These are phyloP conservation scores for Coniochaeta sp. DNA, from an alignment of 2,329 filamentous ascomycete species.

Conservation along the genomic window DNA sequence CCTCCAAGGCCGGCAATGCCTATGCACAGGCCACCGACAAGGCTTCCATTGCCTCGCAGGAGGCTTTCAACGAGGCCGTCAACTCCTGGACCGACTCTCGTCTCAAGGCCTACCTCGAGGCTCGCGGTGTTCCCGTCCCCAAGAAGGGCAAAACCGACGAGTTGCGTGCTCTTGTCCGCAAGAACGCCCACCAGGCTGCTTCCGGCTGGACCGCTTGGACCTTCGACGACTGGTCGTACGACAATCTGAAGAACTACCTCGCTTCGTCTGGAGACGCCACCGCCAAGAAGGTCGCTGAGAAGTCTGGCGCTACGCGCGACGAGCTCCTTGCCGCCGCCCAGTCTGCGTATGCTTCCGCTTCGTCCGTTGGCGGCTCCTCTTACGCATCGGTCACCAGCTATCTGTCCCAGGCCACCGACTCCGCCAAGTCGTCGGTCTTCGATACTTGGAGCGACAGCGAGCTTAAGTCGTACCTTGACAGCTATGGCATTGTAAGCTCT, in stretches of 20 bases:
- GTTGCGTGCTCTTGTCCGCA: slow-evolving; percentile 66
- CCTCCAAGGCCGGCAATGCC: slow-evolving; percentile 67
- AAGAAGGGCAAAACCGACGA: slow-evolving; percentile 65
- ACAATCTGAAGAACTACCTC: slow-evolving; percentile 60
- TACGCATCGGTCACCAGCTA: slow-evolving; percentile 68
- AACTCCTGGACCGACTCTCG: slow-evolving; percentile 66
- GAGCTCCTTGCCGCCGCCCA: slow-evolving; percentile 62
- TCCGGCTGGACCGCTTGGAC: slow-evolving; percentile 67
- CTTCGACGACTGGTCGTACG: slow-evolving; percentile 68
- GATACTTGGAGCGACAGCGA: slow-evolving; percentile 68
- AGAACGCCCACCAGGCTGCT: slow-evolving; percentile 63
- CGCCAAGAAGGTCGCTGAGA: slow-evolving; percentile 52
- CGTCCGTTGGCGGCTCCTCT: slow-evolving; percentile 45
- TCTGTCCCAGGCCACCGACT: slow-evolving; percentile 56
- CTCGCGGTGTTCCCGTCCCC: slow-evolving; percentile 68
- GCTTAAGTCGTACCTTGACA: slow-evolving; percentile 72
- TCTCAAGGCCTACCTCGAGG: slow-evolving; percentile 71
- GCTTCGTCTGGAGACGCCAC: slow-evolving; percentile 42
- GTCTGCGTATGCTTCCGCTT: slow-evolving; percentile 52
- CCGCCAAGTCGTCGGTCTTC: slow-evolving; percentile 60
- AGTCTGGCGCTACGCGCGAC: slow-evolving; percentile 61
- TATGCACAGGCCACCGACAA: slow-evolving; percentile 70
- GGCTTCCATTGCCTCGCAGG: slow-evolving; percentile 52
- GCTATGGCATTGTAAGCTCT: slow-evolving; percentile 58
- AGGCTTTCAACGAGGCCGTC: slow-evolving; percentile 59